Conservation (phyloP, 2,329 filamentous ascomycete genomes). For the Aspergillus quadricinctus region DNA sequence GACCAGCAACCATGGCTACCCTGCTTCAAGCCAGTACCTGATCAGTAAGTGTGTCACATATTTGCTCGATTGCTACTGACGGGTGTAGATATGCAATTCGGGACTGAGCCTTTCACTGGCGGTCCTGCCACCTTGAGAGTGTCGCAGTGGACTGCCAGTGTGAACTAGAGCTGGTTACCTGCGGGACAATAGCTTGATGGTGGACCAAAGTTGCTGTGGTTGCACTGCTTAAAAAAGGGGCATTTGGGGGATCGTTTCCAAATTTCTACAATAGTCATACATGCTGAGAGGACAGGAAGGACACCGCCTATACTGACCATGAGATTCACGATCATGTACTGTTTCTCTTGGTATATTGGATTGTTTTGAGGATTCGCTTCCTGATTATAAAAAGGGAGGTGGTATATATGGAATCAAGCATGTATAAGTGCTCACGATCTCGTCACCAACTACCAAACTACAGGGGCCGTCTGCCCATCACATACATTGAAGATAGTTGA, state of each 20-base stretch:
- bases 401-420: too few relatives aligned
- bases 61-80: background rate
- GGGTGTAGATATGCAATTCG: conserved; percentile 34
- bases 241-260: too few relatives aligned
- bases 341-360: background rate
- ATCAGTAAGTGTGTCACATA: conserved; percentile 34
- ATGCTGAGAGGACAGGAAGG: too few relatives aligned
- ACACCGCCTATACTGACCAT: too few relatives aligned
- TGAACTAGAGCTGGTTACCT: background rate
- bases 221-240: background rate
- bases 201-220: too few relatives aligned
- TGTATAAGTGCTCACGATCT: too few relatives aligned
- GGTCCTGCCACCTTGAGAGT: conserved; percentile 36
- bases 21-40: conserved; percentile 47
- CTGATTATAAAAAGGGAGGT: background rate
- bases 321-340: background rate
- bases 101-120: conserved; percentile 56
- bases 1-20: conserved; percentile 43
- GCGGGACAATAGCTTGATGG: too few relatives aligned
- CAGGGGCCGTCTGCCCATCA: too few relatives aligned
- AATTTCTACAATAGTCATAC: too few relatives aligned
- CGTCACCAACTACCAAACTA: too few relatives aligned
- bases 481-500: too few relatives aligned
- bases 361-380: background rate
- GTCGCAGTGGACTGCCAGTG: conserved; percentile 13